Conservation (phyloP, 2,329 filamentous ascomycete genomes). For the Colletotrichum aenigma region DNA sequence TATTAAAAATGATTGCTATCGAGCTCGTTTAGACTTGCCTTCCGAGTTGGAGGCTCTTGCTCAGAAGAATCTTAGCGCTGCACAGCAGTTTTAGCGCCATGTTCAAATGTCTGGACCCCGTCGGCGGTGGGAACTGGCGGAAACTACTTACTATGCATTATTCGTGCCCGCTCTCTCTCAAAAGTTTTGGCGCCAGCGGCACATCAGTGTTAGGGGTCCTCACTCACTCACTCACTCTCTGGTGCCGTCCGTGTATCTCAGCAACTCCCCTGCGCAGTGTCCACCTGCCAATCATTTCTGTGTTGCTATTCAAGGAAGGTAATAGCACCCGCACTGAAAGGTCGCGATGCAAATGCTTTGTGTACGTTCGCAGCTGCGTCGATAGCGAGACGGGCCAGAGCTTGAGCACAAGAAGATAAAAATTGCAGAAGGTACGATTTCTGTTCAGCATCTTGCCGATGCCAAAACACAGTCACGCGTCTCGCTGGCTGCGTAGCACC, state of each 20-base stretch:
- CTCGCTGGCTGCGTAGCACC: neutral
- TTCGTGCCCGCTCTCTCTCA: neutral
- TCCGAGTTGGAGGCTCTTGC: neutral
- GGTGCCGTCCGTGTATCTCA: neutral
- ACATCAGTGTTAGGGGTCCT: neutral
- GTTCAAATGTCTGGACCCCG: neutral
- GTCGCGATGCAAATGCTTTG: neutral
- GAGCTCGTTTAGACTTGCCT: neutral
- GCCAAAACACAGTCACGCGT: neutral
- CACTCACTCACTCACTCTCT: neutral
- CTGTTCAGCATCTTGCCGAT: neutral
- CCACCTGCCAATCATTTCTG: neutral
- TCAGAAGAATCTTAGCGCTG: neutral
- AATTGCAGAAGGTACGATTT: neutral
- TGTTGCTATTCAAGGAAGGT: neutral
- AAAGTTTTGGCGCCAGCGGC: neutral
- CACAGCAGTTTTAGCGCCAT: neutral
- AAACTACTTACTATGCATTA: neutral
- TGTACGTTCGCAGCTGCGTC: neutral
- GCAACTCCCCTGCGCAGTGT: neutral
- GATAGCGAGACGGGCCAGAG: neutral
- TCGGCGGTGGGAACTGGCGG: neutral
- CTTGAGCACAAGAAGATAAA: neutral
- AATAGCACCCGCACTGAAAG: neutral
- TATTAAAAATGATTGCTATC: neutral